Percentiles rank a stretch among this genome's conserved stretches.
These are phyloP conservation scores for Lachancea thermotolerans DNA, from an alignment of 805 yeast genomes.

Conservation along the genomic window DNA sequence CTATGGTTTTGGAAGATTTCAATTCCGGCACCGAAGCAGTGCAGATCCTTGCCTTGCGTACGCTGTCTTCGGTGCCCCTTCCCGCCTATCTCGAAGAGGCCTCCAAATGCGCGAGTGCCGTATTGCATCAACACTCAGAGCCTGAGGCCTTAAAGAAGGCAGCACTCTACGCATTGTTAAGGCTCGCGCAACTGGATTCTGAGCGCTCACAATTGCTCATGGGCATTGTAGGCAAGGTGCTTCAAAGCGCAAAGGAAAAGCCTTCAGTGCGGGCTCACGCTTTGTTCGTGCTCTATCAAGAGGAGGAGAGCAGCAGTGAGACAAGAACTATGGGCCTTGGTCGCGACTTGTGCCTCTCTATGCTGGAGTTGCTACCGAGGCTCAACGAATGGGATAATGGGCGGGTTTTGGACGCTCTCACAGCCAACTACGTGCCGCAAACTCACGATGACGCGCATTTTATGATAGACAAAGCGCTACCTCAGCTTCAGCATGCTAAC, in stretches of 20 bases:
- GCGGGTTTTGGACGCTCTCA: conserved; percentile 55
- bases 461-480: conserved; percentile 57
- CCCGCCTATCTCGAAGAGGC: conserved; percentile 45
- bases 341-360: conserved; percentile 33
- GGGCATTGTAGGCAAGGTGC: conserved; percentile 21
- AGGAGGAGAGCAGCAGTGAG: conserved; percentile 44
- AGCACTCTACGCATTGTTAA: conserved; percentile 64
- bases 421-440: conserved; percentile 62
- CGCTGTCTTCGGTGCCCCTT: conserved; percentile 54
- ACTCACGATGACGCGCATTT: conserved; percentile 55
- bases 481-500: conserved; percentile 74
- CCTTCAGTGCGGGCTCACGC: conserved; percentile 65
- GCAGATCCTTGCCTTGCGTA: conserved; percentile 56
- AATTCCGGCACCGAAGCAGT: conserved; percentile 41
- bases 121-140: conserved; percentile 34
- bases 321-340: conserved; percentile 33
- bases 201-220: conserved; percentile 42
- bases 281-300: conserved; percentile 55
- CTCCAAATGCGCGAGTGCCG: conserved; percentile 23
- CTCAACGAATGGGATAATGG: conserved; percentile 69
- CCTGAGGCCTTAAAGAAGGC: conserved; percentile 53
- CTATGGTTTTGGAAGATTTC: conserved; percentile 48
- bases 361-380: conserved; percentile 32
- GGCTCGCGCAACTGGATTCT: conserved; percentile 52
- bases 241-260: conserved; percentile 43